A percentile compares a stretch with the other conserved stretches of the same genome.
phyloP scores from a whole-genome alignment of 805 yeast genomes.

The Candida qinlingensis region DNA sequence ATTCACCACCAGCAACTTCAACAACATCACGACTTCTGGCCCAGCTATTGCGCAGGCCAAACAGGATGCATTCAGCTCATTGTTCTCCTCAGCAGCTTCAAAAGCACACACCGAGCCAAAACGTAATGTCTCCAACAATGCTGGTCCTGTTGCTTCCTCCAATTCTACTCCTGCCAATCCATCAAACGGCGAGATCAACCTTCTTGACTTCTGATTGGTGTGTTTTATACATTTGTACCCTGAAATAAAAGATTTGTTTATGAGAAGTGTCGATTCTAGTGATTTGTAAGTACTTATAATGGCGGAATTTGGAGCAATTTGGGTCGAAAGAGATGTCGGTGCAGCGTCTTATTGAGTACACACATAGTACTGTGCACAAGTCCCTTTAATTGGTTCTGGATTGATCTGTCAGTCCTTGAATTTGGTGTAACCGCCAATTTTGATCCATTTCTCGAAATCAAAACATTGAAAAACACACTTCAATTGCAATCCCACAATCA shows the following conservation, averaged over 20 bases:
- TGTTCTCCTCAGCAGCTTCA: slow-evolving; percentile 61
- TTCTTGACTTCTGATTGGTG: slow-evolving; percentile 9
- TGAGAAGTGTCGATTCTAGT: background rate
- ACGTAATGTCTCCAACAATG: background rate
- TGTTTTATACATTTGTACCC: background rate
- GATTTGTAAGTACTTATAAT: background rate
- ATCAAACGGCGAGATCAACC: slow-evolving; percentile 11
- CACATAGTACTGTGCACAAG: too few species aligned
- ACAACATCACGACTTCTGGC: slow-evolving; percentile 26
- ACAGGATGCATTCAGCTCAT: slow-evolving; percentile 67
- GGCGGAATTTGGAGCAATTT: too few species aligned
- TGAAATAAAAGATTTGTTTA: background rate
- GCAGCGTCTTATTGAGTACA: too few species aligned
- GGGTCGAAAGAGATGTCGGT: too few species aligned
- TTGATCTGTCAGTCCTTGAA: too few species aligned
- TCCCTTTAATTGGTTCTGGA: too few species aligned
- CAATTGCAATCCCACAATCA: background rate
- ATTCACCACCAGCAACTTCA: slow-evolving; percentile 3
- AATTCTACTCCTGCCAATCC: background rate
- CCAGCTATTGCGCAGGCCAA: slow-evolving; percentile 37
- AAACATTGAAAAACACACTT: background rate
- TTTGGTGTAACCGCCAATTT: too few species aligned
- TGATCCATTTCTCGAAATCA: too few species aligned
- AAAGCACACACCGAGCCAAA: slow-evolving; percentile 16
- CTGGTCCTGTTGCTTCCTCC: slow-evolving; percentile 1